phyloP scores from a whole-genome alignment of 345 rosid genomes.

The Eucalyptus virginea region DNA sequence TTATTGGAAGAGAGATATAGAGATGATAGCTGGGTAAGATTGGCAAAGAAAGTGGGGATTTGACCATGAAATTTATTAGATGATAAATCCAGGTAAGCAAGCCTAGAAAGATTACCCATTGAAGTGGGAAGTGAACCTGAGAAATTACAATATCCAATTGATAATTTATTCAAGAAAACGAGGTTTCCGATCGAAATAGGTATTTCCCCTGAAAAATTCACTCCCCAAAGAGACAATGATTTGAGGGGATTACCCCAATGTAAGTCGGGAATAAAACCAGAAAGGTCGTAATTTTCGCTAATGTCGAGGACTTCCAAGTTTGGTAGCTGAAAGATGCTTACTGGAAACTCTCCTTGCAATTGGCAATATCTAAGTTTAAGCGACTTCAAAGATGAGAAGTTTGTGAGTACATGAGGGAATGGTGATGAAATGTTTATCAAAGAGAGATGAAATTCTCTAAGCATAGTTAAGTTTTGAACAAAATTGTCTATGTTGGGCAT shows the following conservation, averaged over 20 bases:
- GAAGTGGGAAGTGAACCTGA: not conserved
- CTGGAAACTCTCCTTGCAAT: too few relatives aligned
- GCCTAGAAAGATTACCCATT: not conserved
- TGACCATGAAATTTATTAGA: not conserved
- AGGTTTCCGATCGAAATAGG: not conserved
- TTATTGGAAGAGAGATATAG: too few relatives aligned
- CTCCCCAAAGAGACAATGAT: too few relatives aligned
- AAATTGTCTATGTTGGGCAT: too few relatives aligned
- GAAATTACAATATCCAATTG: not conserved
- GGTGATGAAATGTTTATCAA: accelerated
- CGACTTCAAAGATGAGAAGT: too few relatives aligned
- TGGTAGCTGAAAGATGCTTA: too few relatives aligned
- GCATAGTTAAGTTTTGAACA: too few relatives aligned
- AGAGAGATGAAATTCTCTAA: too few relatives aligned
- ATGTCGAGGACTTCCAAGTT: not conserved
- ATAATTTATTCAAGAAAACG: not conserved
- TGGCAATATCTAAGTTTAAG: too few relatives aligned
- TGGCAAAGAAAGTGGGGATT: not conserved
- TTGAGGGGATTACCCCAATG: too few relatives aligned
- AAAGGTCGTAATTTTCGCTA: accelerated
- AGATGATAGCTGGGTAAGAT: not conserved
- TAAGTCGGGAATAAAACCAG: too few relatives aligned
- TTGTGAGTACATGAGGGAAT: too few relatives aligned
- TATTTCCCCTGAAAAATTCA: not conserved
- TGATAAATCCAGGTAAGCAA: not conserved